A percentile compares a stretch with the other conserved stretches of the same genome.
phyloP scores from a whole-genome alignment of 2,329 filamentous ascomycete genomes.

The Fusarium agapanthi region DNA sequence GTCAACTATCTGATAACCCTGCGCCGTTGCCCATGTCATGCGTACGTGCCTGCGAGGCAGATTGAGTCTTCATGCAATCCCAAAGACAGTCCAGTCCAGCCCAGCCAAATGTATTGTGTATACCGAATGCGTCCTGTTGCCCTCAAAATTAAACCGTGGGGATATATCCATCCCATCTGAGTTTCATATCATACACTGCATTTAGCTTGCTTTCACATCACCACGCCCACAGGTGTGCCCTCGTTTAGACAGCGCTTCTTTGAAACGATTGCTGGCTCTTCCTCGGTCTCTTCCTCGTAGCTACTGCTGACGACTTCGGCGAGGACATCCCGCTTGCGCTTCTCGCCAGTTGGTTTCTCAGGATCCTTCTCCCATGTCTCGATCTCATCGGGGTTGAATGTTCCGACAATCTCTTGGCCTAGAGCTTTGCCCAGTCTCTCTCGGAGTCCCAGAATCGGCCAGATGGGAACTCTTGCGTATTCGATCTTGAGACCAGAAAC shows the following conservation, averaged over 20 bases:
- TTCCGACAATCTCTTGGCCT: constrained; percentile 59
- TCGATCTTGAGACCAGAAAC: constrained; percentile 55
- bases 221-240: constrained; percentile 44
- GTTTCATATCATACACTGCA: background rate
- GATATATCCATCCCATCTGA: constrained; percentile 5
- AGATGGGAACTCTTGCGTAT: constrained; percentile 59
- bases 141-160: constrained; percentile 15
- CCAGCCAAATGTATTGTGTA: constrained; percentile 19
- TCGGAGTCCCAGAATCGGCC: constrained; percentile 64
- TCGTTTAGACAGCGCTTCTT: constrained; percentile 49
- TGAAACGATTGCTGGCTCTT: constrained; percentile 43
- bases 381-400: constrained; percentile 51
- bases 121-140: constrained; percentile 17
- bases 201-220: constrained; percentile 36
- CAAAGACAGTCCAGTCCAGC: background rate
- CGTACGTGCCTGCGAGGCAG: constrained; percentile 32
- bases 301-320: constrained; percentile 52
- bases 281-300: constrained; percentile 51
- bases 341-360: constrained; percentile 45
- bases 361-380: constrained; percentile 56
- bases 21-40: constrained; percentile 30
- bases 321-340: constrained; percentile 49
- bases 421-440: constrained; percentile 64
- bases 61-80: constrained; percentile 33
- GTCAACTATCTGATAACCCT: constrained; percentile 7